These are phyloP conservation scores for Backusella westeae DNA, from an alignment of 192 early-diverging fungal genomes.

Conservation along the genomic window DNA sequence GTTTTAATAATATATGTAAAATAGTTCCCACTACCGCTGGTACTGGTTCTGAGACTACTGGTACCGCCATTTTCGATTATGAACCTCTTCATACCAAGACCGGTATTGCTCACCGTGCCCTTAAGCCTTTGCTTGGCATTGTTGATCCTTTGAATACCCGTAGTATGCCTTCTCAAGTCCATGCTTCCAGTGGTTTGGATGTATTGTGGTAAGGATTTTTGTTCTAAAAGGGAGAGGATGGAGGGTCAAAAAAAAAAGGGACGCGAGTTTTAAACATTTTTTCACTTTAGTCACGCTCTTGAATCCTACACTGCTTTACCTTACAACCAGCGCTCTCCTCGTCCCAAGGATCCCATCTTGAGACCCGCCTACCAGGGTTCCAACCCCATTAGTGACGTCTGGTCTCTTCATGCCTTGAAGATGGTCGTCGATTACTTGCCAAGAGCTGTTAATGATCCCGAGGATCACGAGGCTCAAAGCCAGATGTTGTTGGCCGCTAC, in stretches of 20 bases:
- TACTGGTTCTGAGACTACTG: slow-evolving; percentile 89
- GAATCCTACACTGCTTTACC: slow-evolving; percentile 93
- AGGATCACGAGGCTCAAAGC: slow-evolving; percentile 68
- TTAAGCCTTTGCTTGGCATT: slow-evolving; percentile 84
- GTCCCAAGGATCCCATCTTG: slow-evolving; percentile 76
- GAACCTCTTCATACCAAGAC: slow-evolving; percentile 82
- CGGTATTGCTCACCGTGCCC: slow-evolving; percentile 80
- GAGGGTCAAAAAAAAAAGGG: not conserved
- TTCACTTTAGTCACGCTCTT: slow-evolving; percentile 65
- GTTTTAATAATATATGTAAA: not conserved
- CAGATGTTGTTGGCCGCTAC: slow-evolving; percentile 89
- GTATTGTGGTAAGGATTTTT: slow-evolving; percentile 58
- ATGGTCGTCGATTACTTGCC: slow-evolving; percentile 82
- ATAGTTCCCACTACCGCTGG: slow-evolving; percentile 47
- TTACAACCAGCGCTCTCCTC: slow-evolving; percentile 71
- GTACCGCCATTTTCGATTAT: slow-evolving; percentile 93
- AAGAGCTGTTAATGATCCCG: slow-evolving; percentile 64
- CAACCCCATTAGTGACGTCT: slow-evolving; percentile 91
- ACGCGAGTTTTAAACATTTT: not conserved
- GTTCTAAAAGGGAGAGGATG: not conserved
- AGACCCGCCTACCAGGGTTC: slow-evolving; percentile 92
- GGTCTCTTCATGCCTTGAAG: slow-evolving; percentile 75
- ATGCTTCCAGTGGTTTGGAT: slow-evolving; percentile 83
- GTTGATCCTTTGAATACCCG: slow-evolving; percentile 88
- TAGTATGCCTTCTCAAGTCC: slow-evolving; percentile 84